Evolutionary conservation across 2,329 filamentous ascomycete genomes (phyloP).

Genomic region (Colletotrichum sojae): DNA sequence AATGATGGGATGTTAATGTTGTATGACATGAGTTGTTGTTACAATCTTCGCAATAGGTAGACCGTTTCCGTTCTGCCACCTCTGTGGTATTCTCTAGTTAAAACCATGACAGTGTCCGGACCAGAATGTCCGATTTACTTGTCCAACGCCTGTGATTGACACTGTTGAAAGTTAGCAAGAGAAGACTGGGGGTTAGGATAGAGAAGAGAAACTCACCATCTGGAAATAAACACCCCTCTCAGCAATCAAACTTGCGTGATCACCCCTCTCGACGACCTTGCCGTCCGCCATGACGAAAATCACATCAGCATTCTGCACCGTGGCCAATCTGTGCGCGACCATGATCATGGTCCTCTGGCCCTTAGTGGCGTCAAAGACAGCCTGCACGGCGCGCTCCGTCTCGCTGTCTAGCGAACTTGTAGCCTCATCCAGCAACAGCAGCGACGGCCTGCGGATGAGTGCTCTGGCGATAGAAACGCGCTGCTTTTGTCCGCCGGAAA

Average conservation of each 20-base stretch:
- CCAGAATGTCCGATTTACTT: conserved; percentile 11
- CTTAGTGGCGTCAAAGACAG: conserved; percentile 36
- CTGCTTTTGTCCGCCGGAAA: conserved; percentile 71
- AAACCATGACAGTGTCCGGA: not conserved
- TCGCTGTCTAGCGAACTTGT: conserved; percentile 38
- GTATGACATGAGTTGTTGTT: conserved; percentile 16
- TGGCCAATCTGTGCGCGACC: conserved; percentile 59
- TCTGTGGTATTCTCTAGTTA: conserved; percentile 7
- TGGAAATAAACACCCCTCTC: conserved; percentile 36
- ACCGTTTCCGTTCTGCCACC: not conserved
- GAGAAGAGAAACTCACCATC: conserved; percentile 25
- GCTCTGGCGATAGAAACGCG: conserved; percentile 61
- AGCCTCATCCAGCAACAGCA: conserved; percentile 34
- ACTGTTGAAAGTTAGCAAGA: conserved; percentile 19
- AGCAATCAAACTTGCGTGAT: conserved; percentile 32
- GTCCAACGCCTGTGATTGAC: conserved; percentile 40
- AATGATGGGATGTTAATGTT: not conserved
- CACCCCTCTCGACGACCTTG: conserved; percentile 52
- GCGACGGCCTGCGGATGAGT: conserved; percentile 31
- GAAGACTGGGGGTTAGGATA: not conserved
- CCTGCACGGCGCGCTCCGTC: conserved; percentile 37
- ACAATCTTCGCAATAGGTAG: conserved; percentile 9
- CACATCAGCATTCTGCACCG: conserved; percentile 57
- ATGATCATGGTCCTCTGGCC: conserved; percentile 47
- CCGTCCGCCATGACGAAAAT: conserved; percentile 62